Percentiles rank a stretch among this genome's conserved stretches.
These are phyloP conservation scores for Monilinia fructicola DNA, from an alignment of 2,329 filamentous ascomycete genomes.

Conservation along the genomic window DNA sequence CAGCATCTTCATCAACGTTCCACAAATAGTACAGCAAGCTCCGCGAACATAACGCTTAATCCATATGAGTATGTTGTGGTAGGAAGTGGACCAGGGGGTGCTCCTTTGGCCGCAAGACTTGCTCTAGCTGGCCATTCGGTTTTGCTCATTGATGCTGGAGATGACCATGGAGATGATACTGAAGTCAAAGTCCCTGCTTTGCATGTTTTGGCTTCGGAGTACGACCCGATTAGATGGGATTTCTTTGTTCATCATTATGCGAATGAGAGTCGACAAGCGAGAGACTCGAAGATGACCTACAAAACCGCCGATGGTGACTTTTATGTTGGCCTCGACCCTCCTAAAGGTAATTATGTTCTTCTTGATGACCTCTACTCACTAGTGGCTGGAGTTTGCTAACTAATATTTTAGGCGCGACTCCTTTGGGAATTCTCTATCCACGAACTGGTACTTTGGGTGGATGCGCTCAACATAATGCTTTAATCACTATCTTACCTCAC, in stretches of 20 bases:
- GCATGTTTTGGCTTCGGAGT: background rate
- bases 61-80: conserved; percentile 53
- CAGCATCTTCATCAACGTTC: background rate
- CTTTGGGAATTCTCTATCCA: conserved; percentile 39
- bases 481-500: conserved; percentile 29
- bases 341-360: conserved; percentile 14
- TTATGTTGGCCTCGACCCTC: conserved; percentile 35
- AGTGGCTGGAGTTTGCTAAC: background rate
- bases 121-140: conserved; percentile 52
- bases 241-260: conserved; percentile 41
- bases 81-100: conserved; percentile 53
- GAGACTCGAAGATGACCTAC: conserved; percentile 41
- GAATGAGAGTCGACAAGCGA: conserved; percentile 24
- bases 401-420: conserved; percentile 25
- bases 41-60: conserved; percentile 14
- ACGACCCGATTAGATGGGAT: conserved; percentile 45
- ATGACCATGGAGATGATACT: conserved; percentile 47
- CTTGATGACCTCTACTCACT: background rate
- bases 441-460: conserved; percentile 39
- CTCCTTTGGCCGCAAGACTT: conserved; percentile 50
- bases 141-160: conserved; percentile 54
- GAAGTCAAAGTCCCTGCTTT: background rate
- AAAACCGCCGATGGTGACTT: conserved; percentile 36
- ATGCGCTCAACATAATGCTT: conserved; percentile 33
- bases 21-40: background rate